A percentile compares a stretch with the other conserved stretches of the same genome.
Conservation (phyloP, 2,329 filamentous ascomycete species). For the Exophiala spinifera region DNA sequence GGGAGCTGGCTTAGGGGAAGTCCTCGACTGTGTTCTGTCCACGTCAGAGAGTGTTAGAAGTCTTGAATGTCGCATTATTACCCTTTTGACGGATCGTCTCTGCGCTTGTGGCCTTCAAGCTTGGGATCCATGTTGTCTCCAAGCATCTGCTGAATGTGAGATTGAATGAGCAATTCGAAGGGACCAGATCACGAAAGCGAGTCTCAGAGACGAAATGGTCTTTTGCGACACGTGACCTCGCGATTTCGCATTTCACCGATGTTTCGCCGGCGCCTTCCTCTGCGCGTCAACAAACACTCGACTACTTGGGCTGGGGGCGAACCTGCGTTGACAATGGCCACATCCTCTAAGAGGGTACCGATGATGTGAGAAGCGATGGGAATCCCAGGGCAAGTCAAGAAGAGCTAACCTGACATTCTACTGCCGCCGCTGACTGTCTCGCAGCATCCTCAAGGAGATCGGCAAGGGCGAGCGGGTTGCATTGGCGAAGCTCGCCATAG, state of each 20-base stretch:
- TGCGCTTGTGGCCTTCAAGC: neutral
- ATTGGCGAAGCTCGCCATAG: slow-evolving; percentile 75
- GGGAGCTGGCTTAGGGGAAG: slow-evolving; percentile 39
- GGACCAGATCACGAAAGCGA: neutral
- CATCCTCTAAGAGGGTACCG: too few species aligned
- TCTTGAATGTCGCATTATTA: neutral
- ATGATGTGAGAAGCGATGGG: too few species aligned
- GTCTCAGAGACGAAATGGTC: too few species aligned
- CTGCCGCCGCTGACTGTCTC: too few species aligned
- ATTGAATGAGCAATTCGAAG: neutral
- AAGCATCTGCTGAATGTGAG: neutral
- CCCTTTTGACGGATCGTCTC: neutral
- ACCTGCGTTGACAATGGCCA: too few species aligned
- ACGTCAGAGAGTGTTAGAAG: neutral
- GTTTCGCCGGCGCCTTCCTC: too few species aligned
- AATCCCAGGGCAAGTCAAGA: too few species aligned
- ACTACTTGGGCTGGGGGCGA: too few species aligned
- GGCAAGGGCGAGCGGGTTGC: slow-evolving; percentile 75
- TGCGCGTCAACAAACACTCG: too few species aligned
- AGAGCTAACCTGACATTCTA: too few species aligned
- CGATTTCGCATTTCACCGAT: too few species aligned
- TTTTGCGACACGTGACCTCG: too few species aligned
- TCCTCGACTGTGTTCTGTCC: slow-evolving; percentile 17
- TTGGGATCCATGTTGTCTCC: neutral
- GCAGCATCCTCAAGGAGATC: slow-evolving; percentile 85